A percentile compares a stretch with the other conserved stretches of the same genome.
These are phyloP conservation scores for Monoraphidium neglectum DNA, from an alignment of 139 green algal species.

Conservation along the genomic window DNA sequence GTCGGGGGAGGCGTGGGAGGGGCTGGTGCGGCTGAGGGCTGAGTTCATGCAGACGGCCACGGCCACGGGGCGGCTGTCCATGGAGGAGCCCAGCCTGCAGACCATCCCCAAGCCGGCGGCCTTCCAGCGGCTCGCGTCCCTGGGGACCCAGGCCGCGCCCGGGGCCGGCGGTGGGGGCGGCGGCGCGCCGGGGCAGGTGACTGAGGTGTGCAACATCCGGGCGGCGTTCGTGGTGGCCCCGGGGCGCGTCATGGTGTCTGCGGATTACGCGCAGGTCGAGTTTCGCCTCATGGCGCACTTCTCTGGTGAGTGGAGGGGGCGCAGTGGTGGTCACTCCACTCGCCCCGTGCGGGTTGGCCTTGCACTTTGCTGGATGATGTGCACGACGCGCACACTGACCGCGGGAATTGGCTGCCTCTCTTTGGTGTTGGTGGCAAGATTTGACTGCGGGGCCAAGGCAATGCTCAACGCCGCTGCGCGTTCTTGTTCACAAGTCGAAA, in stretches of 20 bases:
- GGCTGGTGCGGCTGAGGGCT: constrained; percentile 57
- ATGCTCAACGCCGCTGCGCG: no score
- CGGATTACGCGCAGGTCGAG: constrained; percentile 91
- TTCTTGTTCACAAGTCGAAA: no score
- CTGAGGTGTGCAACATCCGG: constrained; percentile 44
- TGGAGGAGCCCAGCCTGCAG: constrained; percentile 71
- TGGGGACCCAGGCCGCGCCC: constrained; percentile 1
- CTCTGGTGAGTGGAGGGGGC: constrained; percentile 22
- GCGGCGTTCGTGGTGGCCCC: constrained; percentile 49
- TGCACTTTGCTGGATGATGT: no score
- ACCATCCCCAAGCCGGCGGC: constrained; percentile 59
- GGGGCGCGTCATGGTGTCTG: constrained; percentile 52
- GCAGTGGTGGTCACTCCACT: no score
- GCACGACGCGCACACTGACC: no score
- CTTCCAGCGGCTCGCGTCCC: constrained; percentile 32
- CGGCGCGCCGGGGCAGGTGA: background rate
- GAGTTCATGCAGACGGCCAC: constrained; percentile 75
- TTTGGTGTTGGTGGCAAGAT: no score
- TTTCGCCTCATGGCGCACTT: constrained; percentile 93
- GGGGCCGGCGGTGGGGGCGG: background rate
- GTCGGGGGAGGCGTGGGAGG: background rate
- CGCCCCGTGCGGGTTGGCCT: no score
- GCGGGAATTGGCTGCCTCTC: no score
- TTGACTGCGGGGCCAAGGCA: no score
- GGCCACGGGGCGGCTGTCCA: constrained; percentile 77